A percentile compares a stretch with the other conserved stretches of the same genome.
Evolutionary conservation across 2,329 filamentous ascomycete genomes (phyloP).

Genomic region (Cytospora piceicola): DNA sequence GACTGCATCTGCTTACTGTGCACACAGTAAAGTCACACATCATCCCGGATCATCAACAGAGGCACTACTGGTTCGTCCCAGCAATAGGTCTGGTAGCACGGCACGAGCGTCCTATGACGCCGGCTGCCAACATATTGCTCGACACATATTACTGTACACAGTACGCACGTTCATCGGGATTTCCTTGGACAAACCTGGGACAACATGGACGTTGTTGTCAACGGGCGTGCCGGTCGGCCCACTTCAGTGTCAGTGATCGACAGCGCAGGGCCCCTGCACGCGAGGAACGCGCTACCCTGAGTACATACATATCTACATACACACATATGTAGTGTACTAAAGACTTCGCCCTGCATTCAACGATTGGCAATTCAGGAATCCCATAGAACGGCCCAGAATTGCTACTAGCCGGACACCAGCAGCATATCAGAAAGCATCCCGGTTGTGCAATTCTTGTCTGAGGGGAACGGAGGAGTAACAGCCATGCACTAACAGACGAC

Average conservation of each 20-base stretch:
- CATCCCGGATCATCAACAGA: neutral
- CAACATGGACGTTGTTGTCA: neutral
- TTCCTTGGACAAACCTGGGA: constrained; percentile 4
- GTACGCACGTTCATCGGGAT: constrained; percentile 19
- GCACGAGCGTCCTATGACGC: neutral
- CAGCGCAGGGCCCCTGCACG: neutral
- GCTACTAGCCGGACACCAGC: neutral
- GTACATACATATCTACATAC: no score
- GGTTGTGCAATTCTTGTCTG: no score
- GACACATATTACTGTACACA: constrained; percentile 7
- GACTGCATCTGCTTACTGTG: neutral
- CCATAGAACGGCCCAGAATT: neutral
- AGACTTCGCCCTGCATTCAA: neutral
- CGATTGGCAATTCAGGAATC: neutral
- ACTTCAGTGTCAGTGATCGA: constrained; percentile 1
- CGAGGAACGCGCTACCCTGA: neutral
- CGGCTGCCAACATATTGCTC: neutral
- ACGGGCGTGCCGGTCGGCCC: constrained; percentile 2
- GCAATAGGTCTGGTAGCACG: neutral
- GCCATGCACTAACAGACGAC: no score
- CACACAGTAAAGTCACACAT: neutral
- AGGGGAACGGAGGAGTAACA: no score
- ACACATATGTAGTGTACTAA: no score
- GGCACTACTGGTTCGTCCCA: neutral
- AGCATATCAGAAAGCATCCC: neutral